Percentiles rank a stretch among this genome's conserved stretches.
Evolutionary conservation across 2,329 filamentous ascomycete genomes (phyloP).

Genomic region (Fusarium newnesense): DNA sequence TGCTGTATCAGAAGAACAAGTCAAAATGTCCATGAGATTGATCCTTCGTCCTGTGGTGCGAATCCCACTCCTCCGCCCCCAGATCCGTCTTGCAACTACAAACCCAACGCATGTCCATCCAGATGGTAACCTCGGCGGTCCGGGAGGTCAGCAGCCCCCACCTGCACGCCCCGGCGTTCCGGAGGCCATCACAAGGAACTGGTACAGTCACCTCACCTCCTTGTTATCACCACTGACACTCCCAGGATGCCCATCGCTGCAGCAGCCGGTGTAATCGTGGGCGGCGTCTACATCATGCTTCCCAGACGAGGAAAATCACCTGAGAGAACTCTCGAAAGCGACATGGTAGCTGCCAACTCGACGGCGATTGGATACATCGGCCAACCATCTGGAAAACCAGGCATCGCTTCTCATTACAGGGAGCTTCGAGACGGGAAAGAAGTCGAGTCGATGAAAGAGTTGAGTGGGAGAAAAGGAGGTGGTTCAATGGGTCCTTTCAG

Average conservation of each 20-base stretch:
- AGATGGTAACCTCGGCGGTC: constrained; percentile 45
- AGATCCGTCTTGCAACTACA: constrained; percentile 18
- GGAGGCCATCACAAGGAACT: constrained; percentile 47
- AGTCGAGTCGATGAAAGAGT: constrained; percentile 40
- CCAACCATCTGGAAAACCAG: constrained; percentile 7
- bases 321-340: constrained; percentile 19
- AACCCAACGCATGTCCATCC: neutral
- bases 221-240: neutral
- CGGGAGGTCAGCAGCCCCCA: constrained; percentile 47
- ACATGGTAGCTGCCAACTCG: constrained; percentile 21
- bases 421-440: constrained; percentile 32
- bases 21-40: constrained; percentile 25
- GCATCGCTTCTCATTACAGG: constrained; percentile 30
- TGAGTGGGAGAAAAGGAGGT: constrained; percentile 47
- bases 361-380: constrained; percentile 23
- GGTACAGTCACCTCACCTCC: constrained; percentile 30
- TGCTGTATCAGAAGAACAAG: neutral
- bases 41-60: constrained; percentile 34
- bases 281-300: constrained; percentile 45
- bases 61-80: constrained; percentile 38
- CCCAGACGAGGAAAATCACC: constrained; percentile 23
- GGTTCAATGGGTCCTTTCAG: constrained; percentile 45
- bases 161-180: constrained; percentile 43
- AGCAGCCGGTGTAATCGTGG: constrained; percentile 40
- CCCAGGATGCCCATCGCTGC: constrained; percentile 46